A percentile compares a stretch with the other conserved stretches of the same genome.
Conservation (phyloP, 768 basidiomycete genomes). For the Inosperma sp. region DNA sequence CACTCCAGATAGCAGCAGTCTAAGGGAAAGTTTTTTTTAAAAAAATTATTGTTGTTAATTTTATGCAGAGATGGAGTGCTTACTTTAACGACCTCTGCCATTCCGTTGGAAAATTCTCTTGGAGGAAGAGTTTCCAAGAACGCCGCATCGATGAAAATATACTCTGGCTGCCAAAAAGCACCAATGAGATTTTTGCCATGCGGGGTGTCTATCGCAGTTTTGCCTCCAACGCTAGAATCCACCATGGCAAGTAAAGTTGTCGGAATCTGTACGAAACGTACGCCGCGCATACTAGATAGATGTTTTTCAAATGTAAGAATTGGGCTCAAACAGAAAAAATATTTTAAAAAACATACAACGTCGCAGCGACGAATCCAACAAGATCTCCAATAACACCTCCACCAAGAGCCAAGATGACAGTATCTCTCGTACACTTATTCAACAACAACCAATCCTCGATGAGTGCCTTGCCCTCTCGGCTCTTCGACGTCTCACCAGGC, state of each 20-base stretch:
- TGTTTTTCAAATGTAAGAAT: background rate
- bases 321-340: background rate
- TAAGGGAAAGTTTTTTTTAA: conserved; percentile 36
- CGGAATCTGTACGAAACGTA: conserved; percentile 93
- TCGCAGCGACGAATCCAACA: conserved; percentile 94
- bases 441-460: conserved; percentile 91
- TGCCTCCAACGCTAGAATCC: conserved; percentile 95
- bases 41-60: conserved; percentile 4
- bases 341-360: conserved; percentile 63
- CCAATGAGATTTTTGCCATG: conserved; percentile 98
- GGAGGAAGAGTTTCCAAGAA: conserved; percentile 91
- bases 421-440: conserved; percentile 88
- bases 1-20: conserved; percentile 99
- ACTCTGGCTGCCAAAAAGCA: conserved; percentile 97
- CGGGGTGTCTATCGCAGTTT: conserved; percentile 98
- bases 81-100: conserved; percentile 98
- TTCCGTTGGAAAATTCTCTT: conserved; percentile 96
- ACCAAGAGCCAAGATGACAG: conserved; percentile 88
- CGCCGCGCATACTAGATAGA: conserved; percentile 82
- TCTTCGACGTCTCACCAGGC: conserved; percentile 93
- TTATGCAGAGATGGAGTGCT: conserved; percentile 17
- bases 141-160: conserved; percentile 95
- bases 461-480: conserved; percentile 83
- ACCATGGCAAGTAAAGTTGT: conserved; percentile 98
- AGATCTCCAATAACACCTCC: conserved; percentile 98